Percentiles rank a stretch among this genome's conserved stretches.
Evolutionary conservation across 2,329 filamentous ascomycete genomes (phyloP).

Genomic region (Aspergillus hiratsukae): DNA sequence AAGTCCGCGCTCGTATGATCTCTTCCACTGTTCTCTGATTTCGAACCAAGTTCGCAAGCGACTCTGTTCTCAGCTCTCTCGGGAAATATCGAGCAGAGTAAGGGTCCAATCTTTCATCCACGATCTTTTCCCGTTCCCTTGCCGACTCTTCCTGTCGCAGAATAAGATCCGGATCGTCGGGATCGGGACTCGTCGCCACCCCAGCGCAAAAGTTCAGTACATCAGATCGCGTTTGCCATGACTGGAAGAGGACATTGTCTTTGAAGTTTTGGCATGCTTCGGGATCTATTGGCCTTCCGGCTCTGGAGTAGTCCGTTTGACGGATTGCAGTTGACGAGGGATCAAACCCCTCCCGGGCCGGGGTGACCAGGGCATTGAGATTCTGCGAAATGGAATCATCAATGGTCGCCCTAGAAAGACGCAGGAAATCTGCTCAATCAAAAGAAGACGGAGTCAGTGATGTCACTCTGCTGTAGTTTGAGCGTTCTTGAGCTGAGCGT

Average conservation of each 20-base stretch:
- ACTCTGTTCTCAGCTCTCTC: constrained; percentile 71
- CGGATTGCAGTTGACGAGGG: constrained; percentile 69
- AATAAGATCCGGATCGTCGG: constrained; percentile 74
- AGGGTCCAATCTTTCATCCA: constrained; percentile 87
- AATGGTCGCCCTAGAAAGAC: constrained; percentile 74
- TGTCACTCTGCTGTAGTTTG: neutral
- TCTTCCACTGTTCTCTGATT: constrained; percentile 69
- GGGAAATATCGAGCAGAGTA: constrained; percentile 81
- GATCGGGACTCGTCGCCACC: constrained; percentile 82
- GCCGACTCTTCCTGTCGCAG: constrained; percentile 66
- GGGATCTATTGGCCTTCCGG: constrained; percentile 53
- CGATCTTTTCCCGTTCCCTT: constrained; percentile 64
- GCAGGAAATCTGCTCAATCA: constrained; percentile 70
- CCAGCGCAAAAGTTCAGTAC: constrained; percentile 84
- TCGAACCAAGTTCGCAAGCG: constrained; percentile 64
- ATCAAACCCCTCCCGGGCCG: constrained; percentile 68
- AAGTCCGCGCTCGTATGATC: constrained; percentile 76
- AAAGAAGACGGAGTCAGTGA: constrained; percentile 6
- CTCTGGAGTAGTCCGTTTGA: constrained; percentile 47
- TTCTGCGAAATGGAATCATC: constrained; percentile 94
- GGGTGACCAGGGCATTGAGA: constrained; percentile 81
- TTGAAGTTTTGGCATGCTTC: constrained; percentile 68
- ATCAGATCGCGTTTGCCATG: constrained; percentile 78
- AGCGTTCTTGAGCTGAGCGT: constrained; percentile 13
- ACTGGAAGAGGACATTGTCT: constrained; percentile 73